Evolutionary conservation across 2,329 filamentous ascomycete species (phyloP).

Genomic region (Teratosphaeria gauchensis): DNA sequence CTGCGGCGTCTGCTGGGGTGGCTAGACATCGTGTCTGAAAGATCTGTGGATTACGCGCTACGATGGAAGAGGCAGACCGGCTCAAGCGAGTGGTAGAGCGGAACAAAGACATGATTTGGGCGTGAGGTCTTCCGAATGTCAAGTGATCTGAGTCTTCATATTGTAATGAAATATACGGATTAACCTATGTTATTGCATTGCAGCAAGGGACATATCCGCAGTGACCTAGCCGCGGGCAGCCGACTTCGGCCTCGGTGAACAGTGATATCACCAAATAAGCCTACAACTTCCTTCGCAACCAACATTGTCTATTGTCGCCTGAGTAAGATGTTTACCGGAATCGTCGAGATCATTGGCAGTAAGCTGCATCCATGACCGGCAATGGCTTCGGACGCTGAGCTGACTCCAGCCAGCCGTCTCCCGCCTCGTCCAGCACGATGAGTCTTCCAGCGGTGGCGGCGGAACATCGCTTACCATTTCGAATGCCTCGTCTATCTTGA

Average conservation of each 20-base stretch:
- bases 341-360: conserved; percentile 91
- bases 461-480: conserved; percentile 86
- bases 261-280: background rate
- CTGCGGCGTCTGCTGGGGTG: conserved; percentile 35
- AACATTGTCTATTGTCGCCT: background rate
- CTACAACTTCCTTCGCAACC: background rate
- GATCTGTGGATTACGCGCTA: conserved; percentile 4
- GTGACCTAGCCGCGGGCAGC: background rate
- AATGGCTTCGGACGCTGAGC: conserved; percentile 25
- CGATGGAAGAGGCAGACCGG: conserved; percentile 3
- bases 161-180: background rate
- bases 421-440: conserved; percentile 68
- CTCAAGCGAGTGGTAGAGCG: conserved; percentile 11
- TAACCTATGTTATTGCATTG: background rate
- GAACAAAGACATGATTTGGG: conserved; percentile 12
- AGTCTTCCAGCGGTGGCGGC: conserved; percentile 58
- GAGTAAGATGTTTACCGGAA: conserved; percentile 79
- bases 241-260: background rate
- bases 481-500: conserved; percentile 64
- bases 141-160: background rate
- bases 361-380: conserved; percentile 29
- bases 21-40: conserved; percentile 30
- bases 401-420: conserved; percentile 58
- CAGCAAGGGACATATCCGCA: background rate
- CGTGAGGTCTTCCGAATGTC: background rate